Conservation (phyloP, 352 stramenopile genomes). For the Globisporangium middletonii region DNA sequence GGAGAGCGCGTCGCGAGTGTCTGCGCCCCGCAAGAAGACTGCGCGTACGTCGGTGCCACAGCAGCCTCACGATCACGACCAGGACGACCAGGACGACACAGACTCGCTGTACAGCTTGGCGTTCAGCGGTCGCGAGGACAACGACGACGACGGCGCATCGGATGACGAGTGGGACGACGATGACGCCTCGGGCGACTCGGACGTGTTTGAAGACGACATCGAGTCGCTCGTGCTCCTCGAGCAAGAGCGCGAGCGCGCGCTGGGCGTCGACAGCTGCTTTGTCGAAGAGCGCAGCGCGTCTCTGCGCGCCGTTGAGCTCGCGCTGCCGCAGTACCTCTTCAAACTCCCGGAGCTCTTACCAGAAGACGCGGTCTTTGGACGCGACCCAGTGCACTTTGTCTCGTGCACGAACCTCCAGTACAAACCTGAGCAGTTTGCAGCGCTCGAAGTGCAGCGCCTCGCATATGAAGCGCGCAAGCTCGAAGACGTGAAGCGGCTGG, state of each 20-base stretch:
- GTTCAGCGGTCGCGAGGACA: conserved; percentile 20
- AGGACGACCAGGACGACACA: conserved; percentile 8
- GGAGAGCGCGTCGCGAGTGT: not conserved
- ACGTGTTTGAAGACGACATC: conserved; percentile 74
- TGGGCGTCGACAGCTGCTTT: conserved; percentile 40
- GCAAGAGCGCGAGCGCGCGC: conserved; percentile 29
- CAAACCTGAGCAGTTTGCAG: conserved; percentile 1
- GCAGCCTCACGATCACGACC: not conserved
- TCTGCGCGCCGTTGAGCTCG: conserved; percentile 20
- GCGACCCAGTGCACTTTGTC: conserved; percentile 59
- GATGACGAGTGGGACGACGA: conserved; percentile 26
- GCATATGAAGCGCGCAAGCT: conserved; percentile 16
- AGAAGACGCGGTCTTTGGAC: conserved; percentile 53
- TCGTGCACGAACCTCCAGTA: conserved; percentile 66
- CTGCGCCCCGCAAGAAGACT: conserved; percentile 4
- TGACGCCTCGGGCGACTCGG: conserved; percentile 40
- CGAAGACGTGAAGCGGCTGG: conserved; percentile 3
- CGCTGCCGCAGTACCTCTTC: conserved; percentile 51
- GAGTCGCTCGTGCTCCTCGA: conserved; percentile 60
- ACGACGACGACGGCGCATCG: conserved; percentile 29
- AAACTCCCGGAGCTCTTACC: conserved; percentile 54
- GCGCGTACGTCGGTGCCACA: not conserved
- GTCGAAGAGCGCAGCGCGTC: conserved; percentile 42
- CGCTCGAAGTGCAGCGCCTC: conserved; percentile 4
- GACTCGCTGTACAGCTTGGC: conserved; percentile 1